Base-by-base conservation (phyloP, 768 basidiomycete genomes). In the Hypholoma sublateritium region DNA sequence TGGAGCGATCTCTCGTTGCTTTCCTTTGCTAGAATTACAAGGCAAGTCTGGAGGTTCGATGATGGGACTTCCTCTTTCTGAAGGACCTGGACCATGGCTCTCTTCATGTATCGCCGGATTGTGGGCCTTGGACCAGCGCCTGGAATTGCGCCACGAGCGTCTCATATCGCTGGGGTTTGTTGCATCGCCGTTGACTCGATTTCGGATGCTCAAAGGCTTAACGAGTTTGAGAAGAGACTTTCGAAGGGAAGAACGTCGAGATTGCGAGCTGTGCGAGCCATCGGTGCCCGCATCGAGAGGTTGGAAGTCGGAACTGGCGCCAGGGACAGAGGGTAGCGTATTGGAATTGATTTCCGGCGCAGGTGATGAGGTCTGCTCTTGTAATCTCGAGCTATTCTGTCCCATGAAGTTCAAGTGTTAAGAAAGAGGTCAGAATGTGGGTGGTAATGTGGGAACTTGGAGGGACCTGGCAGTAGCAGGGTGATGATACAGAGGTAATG, bases 121-220 rank as follows among this genome's bases (percentile, higher is more conserved):
- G 24, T 61, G 70, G 9, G 69, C 59, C 57, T 70, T 73, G 12
- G 73, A 75, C 62, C 70, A 73, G 37, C 75, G 69, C 49, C 63
- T 69, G 8, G 68, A 64, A 48, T 62, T 59, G 24, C 67, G 63
- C 70, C 68, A 67, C 45, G 64, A 61, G 46, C 65, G 53, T 39
- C 59, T 50, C 7, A 50, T 37, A 45, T 68, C 65, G 25, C 54
- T 54, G 7, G 59, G 53, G 16, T 32, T 54, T 16, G 62, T 56
- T 11, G 58, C 25, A 34, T 32, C 42, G 34, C 61, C 59, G 41
- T 35, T 60, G 16, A 64, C 35, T 7, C 65, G 62, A 28, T 58
- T 64, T 14, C 67, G 63, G 28, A 62, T 60, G 24, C 47, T 63
- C 25, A 58, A 62, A 3, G 67, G 63, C 37, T 62, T 68, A 36